phyloP scores from a whole-genome alignment of 805 yeast genomes.

The Zygotorulaspora chibaensis region DNA sequence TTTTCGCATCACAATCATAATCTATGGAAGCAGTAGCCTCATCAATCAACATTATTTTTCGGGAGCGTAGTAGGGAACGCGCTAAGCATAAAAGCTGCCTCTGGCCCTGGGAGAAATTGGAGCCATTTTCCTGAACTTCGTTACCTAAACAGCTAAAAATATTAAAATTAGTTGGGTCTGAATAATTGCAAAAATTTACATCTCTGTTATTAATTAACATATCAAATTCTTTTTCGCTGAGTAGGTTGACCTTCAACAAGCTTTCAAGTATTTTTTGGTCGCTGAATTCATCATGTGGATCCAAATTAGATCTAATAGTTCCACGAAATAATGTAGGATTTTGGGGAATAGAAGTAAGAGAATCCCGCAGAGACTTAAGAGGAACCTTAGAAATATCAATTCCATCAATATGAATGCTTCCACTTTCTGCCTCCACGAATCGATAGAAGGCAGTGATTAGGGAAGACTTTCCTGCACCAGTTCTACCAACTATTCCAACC shows the following conservation, averaged over 20 bases:
- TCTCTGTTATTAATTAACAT: constrained; percentile 28
- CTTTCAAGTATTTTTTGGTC: constrained; percentile 67
- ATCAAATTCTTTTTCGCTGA: constrained; percentile 41
- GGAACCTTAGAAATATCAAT: constrained; percentile 70
- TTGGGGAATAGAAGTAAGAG: constrained; percentile 80
- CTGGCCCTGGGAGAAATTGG: constrained; percentile 79
- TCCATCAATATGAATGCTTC: constrained; percentile 65
- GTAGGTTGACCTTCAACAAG: constrained; percentile 65
- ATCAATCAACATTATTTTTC: constrained; percentile 71
- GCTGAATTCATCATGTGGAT: constrained; percentile 60
- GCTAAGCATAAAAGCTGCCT: constrained; percentile 79
- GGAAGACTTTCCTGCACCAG: constrained; percentile 98
- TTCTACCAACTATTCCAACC: constrained; percentile 94
- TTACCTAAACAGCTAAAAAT: constrained; percentile 61
- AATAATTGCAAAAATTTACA: constrained; percentile 24
- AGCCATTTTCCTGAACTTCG: constrained; percentile 67
- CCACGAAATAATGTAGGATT: constrained; percentile 82
- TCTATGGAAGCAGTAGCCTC: constrained; percentile 88
- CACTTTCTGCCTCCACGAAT: constrained; percentile 76
- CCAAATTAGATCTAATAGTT: constrained; percentile 68
- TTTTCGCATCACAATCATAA: constrained; percentile 73
- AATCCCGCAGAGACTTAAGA: constrained; percentile 63
- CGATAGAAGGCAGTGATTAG: constrained; percentile 89
- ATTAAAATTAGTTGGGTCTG: constrained; percentile 52
- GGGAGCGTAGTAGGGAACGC: constrained; percentile 62